A percentile compares a stretch with the other conserved stretches of the same genome.
phyloP scores from a whole-genome alignment of 176 grass and related monocot species.

The Echinochloa phyllopogon region DNA sequence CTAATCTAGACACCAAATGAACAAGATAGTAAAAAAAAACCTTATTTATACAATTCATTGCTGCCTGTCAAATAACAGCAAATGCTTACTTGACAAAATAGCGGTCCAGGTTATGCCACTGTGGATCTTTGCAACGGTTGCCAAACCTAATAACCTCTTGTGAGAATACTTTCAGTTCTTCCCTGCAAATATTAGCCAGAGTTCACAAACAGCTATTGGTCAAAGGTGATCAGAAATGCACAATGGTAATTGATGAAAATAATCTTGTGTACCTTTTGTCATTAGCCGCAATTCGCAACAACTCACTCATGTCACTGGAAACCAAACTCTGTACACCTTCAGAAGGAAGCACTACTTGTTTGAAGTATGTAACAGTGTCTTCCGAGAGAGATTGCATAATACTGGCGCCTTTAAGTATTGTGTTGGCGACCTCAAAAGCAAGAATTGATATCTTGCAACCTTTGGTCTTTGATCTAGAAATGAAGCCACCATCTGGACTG shows the following conservation, averaged over 20 bases:
- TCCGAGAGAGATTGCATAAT: slow-evolving; percentile 82
- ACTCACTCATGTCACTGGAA: slow-evolving; percentile 62
- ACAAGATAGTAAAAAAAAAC: slow-evolving; percentile 28
- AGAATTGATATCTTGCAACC: slow-evolving; percentile 85
- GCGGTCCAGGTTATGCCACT: slow-evolving; percentile 88
- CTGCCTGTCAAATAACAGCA: slow-evolving; percentile 19
- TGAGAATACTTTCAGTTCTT: slow-evolving; percentile 75
- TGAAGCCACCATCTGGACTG: slow-evolving; percentile 64
- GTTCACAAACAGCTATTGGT: slow-evolving; percentile 12
- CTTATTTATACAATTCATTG: not conserved
- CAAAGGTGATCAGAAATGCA: slow-evolving; percentile 33
- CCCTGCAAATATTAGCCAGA: slow-evolving; percentile 63
- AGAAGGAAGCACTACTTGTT: slow-evolving; percentile 77
- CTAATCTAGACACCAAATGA: slow-evolving; percentile 68
- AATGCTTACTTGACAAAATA: slow-evolving; percentile 82
- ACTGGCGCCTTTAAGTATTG: slow-evolving; percentile 79
- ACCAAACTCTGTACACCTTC: slow-evolving; percentile 77
- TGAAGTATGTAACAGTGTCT: slow-evolving; percentile 78
- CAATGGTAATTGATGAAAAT: slow-evolving; percentile 1
- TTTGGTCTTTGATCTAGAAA: slow-evolving; percentile 59
- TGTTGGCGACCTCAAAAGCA: slow-evolving; percentile 97
- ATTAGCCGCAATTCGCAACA: slow-evolving; percentile 65
- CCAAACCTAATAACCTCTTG: slow-evolving; percentile 85
- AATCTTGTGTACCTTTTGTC: slow-evolving; percentile 74
- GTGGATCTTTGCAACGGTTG: slow-evolving; percentile 86